Evolutionary conservation across 305 asterid species (phyloP), one percentile per base, ranked within the genome.

Genomic region (Fraxinus dipetala): DNA sequence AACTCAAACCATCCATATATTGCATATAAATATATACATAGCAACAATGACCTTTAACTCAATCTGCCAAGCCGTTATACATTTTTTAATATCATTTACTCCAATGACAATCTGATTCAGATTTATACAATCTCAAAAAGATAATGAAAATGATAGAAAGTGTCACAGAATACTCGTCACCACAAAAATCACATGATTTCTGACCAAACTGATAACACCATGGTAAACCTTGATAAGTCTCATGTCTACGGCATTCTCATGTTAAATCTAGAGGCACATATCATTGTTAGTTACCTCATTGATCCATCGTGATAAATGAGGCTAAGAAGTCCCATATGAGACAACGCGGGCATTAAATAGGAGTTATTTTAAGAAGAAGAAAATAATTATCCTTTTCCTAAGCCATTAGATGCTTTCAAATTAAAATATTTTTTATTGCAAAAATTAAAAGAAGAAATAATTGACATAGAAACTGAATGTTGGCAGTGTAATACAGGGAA

Each of bases 281-380:
- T 43, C 51, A 43, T 48, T 4, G 59, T 48, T 48, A 13, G 59
- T 48, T 77, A 74, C 73, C 63, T 9, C 56, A 30, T 74, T 40
- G 32, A 45, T 14, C 18, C 38, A 78, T 18, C 35, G 78, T 51
- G 67, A 13, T 43, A 74, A 65, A 75, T 85, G 79, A 81, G 75
- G 80, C 78, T 72, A 81, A 38, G 26, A 81, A 75, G 31, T 81
- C 75, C 36, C 38, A 78, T 1, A 3, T n/a, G 79, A 45, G 56
- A 45, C 11, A 48, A 13, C 54, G 8, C 54, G 35, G 75, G 24
- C 59, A 75, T 69, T 82, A 67, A 81, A 45, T 35, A 48, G 61
- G 16, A 69, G 31, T 20, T 51, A 79, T 18, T 67, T 75, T 35
- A 14, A 84, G 5, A 56, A 79, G 32, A 36, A 20, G 43, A 83